phyloP scores from a whole-genome alignment of 371 early-diverging fungal species.

The Actinomortierella wolfii region DNA sequence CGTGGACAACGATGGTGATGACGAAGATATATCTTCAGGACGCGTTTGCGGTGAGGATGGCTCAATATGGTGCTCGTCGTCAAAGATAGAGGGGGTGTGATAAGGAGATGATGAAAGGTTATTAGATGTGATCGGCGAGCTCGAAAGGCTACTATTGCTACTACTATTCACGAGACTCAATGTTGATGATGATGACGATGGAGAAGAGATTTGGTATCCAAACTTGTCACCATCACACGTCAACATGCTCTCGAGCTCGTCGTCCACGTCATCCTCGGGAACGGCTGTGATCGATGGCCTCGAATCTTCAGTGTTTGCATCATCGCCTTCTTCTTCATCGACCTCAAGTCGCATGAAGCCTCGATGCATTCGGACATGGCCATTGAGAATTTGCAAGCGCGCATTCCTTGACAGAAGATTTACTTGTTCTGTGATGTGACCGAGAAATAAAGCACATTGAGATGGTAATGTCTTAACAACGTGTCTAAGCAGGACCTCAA shows the following conservation, averaged over 20 bases:
- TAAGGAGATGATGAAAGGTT: no score
- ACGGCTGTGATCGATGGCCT: slow-evolving; percentile 32
- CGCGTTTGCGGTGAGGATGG: no score
- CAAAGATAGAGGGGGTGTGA: no score
- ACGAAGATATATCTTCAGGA: not conserved
- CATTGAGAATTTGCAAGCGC: slow-evolving; percentile 26
- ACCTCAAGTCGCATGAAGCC: slow-evolving; percentile 46
- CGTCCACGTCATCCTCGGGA: slow-evolving; percentile 26
- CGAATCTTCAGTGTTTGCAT: not conserved
- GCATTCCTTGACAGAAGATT: slow-evolving; percentile 40
- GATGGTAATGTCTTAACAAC: no score
- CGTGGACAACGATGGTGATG: slow-evolving; percentile 6
- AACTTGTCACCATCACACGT: slow-evolving; percentile 9
- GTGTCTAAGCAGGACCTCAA: no score
- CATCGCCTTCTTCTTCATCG: slow-evolving; percentile 17
- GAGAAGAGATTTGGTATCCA: not conserved
- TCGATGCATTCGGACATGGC: slow-evolving; percentile 39
- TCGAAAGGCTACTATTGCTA: no score
- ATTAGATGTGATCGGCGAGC: no score
- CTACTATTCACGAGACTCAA: no score
- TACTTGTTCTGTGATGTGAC: slow-evolving; percentile 24
- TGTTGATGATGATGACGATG: not conserved
- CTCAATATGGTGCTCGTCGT: no score
- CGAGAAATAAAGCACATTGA: no score
- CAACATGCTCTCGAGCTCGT: not conserved